A percentile compares a stretch with the other conserved stretches of the same genome.
phyloP scores from a whole-genome alignment of 2,329 filamentous ascomycete species.

The Monosporascus ibericus region DNA sequence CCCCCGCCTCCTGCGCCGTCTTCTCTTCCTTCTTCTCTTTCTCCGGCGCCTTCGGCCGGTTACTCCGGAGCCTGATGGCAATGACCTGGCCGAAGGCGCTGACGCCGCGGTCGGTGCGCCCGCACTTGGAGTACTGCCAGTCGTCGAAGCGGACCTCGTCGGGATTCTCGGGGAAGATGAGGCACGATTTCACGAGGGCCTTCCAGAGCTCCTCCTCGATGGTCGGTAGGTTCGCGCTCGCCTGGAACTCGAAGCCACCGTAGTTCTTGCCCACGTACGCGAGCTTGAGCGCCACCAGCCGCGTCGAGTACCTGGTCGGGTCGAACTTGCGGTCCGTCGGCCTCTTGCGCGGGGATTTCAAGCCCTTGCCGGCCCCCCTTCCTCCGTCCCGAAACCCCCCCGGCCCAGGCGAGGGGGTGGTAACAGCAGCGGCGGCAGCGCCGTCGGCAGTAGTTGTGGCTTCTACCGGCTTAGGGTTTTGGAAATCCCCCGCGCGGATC shows the following conservation, averaged over 20 bases:
- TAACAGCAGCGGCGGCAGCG: not conserved
- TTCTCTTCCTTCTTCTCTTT: constrained; percentile 11
- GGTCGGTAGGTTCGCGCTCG: constrained; percentile 65
- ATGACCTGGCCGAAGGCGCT: constrained; percentile 97
- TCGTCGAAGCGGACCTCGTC: constrained; percentile 70
- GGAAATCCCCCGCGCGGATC: constrained; percentile 8
- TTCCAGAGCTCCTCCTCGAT: constrained; percentile 95
- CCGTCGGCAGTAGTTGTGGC: not conserved
- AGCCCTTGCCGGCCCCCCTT: constrained; percentile 16
- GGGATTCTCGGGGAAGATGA: constrained; percentile 67
- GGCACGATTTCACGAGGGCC: constrained; percentile 71
- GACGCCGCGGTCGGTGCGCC: constrained; percentile 85
- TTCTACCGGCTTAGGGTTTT: not conserved
- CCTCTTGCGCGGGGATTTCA: constrained; percentile 24
- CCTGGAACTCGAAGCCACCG: constrained; percentile 87
- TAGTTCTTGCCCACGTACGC: constrained; percentile 89
- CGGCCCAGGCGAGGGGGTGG: not conserved
- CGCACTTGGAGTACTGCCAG: constrained; percentile 91
- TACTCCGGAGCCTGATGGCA: constrained; percentile 74
- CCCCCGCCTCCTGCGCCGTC: constrained; percentile 5
- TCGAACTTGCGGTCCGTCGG: constrained; percentile 55
- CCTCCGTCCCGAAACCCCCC: constrained; percentile 1
- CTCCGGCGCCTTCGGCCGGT: constrained; percentile 41
- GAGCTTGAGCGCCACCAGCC: constrained; percentile 85
- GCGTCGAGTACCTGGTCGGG: constrained; percentile 72